phyloP scores from a whole-genome alignment of 2,329 filamentous ascomycete species.

The Arthrocladium fulminans region DNA sequence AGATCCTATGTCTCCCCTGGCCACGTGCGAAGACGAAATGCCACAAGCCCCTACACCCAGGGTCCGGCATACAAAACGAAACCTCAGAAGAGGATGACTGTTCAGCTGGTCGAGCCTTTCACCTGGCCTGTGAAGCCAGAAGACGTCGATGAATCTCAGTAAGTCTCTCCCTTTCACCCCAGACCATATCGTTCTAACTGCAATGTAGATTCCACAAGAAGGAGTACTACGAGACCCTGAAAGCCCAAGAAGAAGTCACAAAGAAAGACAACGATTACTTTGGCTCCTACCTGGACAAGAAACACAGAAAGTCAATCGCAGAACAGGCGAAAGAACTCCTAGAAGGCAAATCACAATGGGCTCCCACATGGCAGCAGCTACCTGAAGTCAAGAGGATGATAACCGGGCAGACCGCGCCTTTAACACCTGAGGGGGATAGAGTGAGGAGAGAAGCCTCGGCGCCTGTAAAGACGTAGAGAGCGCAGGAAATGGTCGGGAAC shows the following conservation, averaged over 20 bases:
- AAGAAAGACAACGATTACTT: slow-evolving; percentile 30
- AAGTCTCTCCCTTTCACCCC: slow-evolving; percentile 25
- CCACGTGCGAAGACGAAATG: slow-evolving; percentile 43
- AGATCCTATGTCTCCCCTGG: slow-evolving; percentile 72
- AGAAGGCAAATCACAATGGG: slow-evolving; percentile 54
- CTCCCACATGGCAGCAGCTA: slow-evolving; percentile 39
- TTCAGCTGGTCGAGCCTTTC: slow-evolving; percentile 80
- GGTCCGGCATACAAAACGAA: slow-evolving; percentile 61
- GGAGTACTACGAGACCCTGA: slow-evolving; percentile 46
- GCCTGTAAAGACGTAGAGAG: no score
- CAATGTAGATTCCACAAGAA: slow-evolving; percentile 21
- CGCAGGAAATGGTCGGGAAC: no score
- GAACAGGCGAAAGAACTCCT: slow-evolving; percentile 57
- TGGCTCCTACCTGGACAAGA: slow-evolving; percentile 32
- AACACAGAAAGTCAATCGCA: slow-evolving; percentile 41
- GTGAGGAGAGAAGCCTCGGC: neutral
- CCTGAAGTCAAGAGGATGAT: neutral
- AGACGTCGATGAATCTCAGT: slow-evolving; percentile 45
- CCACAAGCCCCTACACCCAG: slow-evolving; percentile 30
- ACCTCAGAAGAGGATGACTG: slow-evolving; percentile 84
- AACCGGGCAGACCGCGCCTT: neutral
- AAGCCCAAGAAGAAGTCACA: slow-evolving; percentile 35
- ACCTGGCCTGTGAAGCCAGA: slow-evolving; percentile 68
- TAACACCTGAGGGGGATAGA: neutral
- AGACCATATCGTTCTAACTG: neutral